Evolutionary conservation across 225 moss, liverwort and hornwort genomes (phyloP), one percentile per base, ranked within the genome.

Genomic region (Pleurozium schreberi): DNA sequence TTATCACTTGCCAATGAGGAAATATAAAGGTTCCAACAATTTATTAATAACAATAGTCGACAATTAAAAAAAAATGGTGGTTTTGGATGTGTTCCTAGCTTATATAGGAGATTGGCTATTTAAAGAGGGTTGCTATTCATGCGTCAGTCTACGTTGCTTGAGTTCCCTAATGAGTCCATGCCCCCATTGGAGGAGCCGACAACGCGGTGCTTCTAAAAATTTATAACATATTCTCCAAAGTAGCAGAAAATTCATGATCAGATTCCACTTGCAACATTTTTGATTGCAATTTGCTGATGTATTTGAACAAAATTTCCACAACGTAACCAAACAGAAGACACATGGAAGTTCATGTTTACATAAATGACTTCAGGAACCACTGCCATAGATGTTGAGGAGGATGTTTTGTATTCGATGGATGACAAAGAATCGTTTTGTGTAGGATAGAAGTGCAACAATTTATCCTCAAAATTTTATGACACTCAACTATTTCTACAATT

Each of bases 71-170:
- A 73, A 28, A 71, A 25, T 20, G 8, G 5, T 1, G 12, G 0
- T 12, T 68, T 68, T 14, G 14, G 69, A 2, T 23, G 31, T 71
- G 43, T 28, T 17, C 2, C 17, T 9, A 28, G 2, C 9, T 43
- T 43, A 16, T 5, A 27, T 12, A 5, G 16, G 28, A 4, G 8
- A 62, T 62, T 67, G 20, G 30, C 21, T 11, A 75, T 75, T 19
- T 0, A 47, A 47, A 1, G 7, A 4, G 4, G 19, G 0, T 0
- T 0, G 2, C 8, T 50, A 8, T 50, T 75, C 13, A 49, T 20
- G 34, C 34, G 50, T 13, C 13, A 31, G 4, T 73, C 8, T 19
- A 0, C 12, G 1, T 50, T 33, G 12, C 73, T 75, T 50, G 50
- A 75, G 6, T 75, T 74, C 33, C 33, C 49, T 20, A 12, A 0